A percentile compares a stretch with the other conserved stretches of the same genome.
These are phyloP conservation scores for Malus sylvestris DNA, from an alignment of 306 rosid genomes.

Conservation along the genomic window DNA sequence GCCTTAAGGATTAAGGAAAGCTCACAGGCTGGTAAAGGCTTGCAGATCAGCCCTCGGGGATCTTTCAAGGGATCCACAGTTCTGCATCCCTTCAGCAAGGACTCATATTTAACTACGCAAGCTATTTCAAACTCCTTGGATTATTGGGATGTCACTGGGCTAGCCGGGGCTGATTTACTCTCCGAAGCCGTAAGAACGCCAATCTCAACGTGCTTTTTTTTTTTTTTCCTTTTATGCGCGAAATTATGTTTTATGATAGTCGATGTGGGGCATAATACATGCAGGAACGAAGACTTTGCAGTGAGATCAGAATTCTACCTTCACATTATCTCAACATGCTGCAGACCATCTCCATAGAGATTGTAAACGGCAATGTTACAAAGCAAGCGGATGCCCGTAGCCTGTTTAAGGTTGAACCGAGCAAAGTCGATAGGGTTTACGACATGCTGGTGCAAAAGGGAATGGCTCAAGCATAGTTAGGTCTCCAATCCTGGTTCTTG, in stretches of 20 bases:
- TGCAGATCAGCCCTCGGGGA: constrained; percentile 36
- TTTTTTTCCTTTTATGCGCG: too few species aligned
- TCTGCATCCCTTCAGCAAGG: constrained; percentile 27
- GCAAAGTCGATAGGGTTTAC: constrained; percentile 71
- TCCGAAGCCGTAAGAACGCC: constrained; percentile 58
- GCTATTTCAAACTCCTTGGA: constrained; percentile 35
- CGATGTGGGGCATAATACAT: neutral
- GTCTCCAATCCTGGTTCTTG: neutral
- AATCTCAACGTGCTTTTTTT: too few species aligned
- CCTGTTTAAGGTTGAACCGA: constrained; percentile 59
- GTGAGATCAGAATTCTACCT: constrained; percentile 65
- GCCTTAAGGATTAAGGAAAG: constrained; percentile 31
- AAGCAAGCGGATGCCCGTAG: constrained; percentile 59
- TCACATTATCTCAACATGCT: constrained; percentile 64
- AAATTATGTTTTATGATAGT: too few species aligned
- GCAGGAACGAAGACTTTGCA: constrained; percentile 73
- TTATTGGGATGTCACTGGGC: constrained; percentile 68
- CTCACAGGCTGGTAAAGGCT: constrained; percentile 46
- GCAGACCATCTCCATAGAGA: constrained; percentile 44
- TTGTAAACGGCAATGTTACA: constrained; percentile 48
- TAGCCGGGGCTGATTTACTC: constrained; percentile 54
- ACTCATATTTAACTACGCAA: constrained; percentile 27
- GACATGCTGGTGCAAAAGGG: constrained; percentile 67
- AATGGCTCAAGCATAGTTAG: constrained; percentile 20
- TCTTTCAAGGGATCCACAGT: constrained; percentile 29